A percentile compares a stretch with the other conserved stretches of the same genome.
These are phyloP conservation scores for Pavlovales sp. DNA, from an alignment of 208 protist genomes.

Conservation along the genomic window DNA sequence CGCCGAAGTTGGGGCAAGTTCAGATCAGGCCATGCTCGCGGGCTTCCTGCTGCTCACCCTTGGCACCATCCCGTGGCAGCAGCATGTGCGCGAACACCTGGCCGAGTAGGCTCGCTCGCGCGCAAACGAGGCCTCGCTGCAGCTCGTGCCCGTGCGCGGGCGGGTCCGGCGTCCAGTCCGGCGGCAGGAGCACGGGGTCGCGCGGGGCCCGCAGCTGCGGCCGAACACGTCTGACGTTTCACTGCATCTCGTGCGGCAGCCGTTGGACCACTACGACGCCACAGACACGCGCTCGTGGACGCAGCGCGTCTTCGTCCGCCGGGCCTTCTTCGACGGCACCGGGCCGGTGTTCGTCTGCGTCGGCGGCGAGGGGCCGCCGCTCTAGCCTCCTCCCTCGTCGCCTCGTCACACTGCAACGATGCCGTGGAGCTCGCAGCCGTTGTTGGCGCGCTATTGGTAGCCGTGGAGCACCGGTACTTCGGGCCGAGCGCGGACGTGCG, in stretches of 20 bases:
- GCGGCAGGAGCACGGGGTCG: too few species aligned
- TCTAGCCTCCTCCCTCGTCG: slow-evolving; percentile 40
- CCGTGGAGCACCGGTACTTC: slow-evolving; percentile 64
- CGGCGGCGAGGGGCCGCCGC: slow-evolving; percentile 60
- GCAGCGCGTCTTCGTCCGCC: slow-evolving; percentile 35
- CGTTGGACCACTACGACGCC: slow-evolving; percentile 22
- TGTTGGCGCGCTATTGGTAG: slow-evolving; percentile 55
- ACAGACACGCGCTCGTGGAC: not conserved
- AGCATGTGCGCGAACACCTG: too few species aligned
- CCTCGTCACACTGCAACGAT: slow-evolving; percentile 57
- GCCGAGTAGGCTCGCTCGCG: too few species aligned
- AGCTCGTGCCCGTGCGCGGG: too few species aligned
- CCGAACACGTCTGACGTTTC: not conserved
- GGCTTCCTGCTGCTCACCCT: too few species aligned
- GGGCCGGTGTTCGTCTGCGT: slow-evolving; percentile 61
- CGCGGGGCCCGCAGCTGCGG: too few species aligned
- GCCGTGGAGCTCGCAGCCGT: slow-evolving; percentile 54
- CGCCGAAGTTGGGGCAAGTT: too few species aligned
- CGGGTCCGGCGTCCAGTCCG: too few species aligned
- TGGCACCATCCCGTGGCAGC: too few species aligned
- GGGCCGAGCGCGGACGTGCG: slow-evolving; percentile 55
- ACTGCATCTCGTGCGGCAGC: not conserved
- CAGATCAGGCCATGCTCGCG: too few species aligned
- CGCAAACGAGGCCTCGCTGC: too few species aligned
- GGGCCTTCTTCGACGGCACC: not conserved